A percentile compares a stretch with the other conserved stretches of the same genome.
Conservation (phyloP, 2,329 filamentous ascomycete genomes). For the Cladosporium sp. region DNA sequence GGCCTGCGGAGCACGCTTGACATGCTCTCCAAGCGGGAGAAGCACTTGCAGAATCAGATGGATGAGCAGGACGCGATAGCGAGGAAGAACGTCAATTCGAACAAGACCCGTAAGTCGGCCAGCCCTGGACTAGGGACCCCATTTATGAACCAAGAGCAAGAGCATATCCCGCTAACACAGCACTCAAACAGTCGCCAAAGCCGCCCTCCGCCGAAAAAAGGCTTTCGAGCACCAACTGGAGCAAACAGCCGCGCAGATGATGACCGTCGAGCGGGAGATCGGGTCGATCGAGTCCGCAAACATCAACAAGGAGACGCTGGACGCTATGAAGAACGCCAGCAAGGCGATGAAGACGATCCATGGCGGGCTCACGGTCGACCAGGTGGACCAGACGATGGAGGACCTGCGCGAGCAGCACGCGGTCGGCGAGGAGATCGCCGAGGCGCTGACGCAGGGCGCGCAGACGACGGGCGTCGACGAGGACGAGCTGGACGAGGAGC, state of each 20-base stretch:
- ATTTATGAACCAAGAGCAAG: background rate
- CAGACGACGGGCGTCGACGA: conserved; percentile 72
- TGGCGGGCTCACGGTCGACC: conserved; percentile 81
- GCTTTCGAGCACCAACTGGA: conserved; percentile 84
- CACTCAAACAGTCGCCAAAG: conserved; percentile 66
- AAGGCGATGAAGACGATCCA: conserved; percentile 92
- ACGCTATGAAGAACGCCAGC: conserved; percentile 87
- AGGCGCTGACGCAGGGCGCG: conserved; percentile 68
- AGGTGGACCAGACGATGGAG: conserved; percentile 95
- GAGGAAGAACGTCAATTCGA: conserved; percentile 77
- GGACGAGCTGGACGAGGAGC: conserved; percentile 74
- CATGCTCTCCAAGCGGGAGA: conserved; percentile 96
- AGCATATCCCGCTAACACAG: conserved; percentile 15
- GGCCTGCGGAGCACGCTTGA: conserved; percentile 81
- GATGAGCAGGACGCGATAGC: conserved; percentile 85
- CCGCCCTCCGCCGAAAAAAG: conserved; percentile 90
- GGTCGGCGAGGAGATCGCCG: conserved; percentile 86
- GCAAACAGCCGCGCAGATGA: conserved; percentile 83
- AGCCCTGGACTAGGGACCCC: background rate
- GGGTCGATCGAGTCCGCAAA: conserved; percentile 96
- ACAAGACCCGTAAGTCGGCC: conserved; percentile 51
- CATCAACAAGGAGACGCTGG: conserved; percentile 94
- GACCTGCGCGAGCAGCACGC: conserved; percentile 84
- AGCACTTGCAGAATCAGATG: conserved; percentile 84
- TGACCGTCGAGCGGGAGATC: conserved; percentile 89